phyloP scores from a whole-genome alignment of 2,329 filamentous ascomycete genomes.

The Cordyceps cateniannulata region DNA sequence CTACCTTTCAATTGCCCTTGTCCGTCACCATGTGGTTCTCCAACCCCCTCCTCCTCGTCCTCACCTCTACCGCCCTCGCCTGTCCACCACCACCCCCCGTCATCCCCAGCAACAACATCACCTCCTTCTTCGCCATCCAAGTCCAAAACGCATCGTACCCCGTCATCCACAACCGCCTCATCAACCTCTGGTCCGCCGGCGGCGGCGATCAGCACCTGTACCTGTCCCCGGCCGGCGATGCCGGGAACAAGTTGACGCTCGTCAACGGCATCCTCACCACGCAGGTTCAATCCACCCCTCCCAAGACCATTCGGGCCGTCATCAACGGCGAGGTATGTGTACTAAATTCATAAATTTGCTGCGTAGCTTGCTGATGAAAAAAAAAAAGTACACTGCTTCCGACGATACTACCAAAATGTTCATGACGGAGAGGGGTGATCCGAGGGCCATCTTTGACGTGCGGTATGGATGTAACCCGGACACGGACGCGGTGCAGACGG shows the following conservation, averaged over 20 bases:
- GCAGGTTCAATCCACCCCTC: slow-evolving; percentile 15
- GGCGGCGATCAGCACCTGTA: slow-evolving; percentile 36
- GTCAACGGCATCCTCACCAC: slow-evolving; percentile 30
- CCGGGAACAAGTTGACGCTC: slow-evolving; percentile 30
- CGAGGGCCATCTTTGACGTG: slow-evolving; percentile 34
- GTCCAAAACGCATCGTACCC: slow-evolving; percentile 31
- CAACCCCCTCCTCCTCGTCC: slow-evolving; percentile 18
- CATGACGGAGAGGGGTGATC: slow-evolving; percentile 38
- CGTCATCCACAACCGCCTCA: slow-evolving; percentile 29
- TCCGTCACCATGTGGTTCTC: neutral
- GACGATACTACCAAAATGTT: slow-evolving; percentile 43
- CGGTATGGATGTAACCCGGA: slow-evolving; percentile 35
- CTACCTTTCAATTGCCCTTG: too few species aligned
- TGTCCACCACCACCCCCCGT: slow-evolving; percentile 24
- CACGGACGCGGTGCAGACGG: slow-evolving; percentile 32
- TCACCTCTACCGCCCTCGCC: slow-evolving; percentile 15
- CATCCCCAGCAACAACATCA: slow-evolving; percentile 26
- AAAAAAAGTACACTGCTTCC: slow-evolving; percentile 29
- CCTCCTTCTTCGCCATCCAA: slow-evolving; percentile 28
- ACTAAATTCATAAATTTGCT: too few species aligned
- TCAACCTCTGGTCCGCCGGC: slow-evolving; percentile 30
- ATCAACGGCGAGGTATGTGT: slow-evolving; percentile 42
- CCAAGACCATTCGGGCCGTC: slow-evolving; percentile 27
- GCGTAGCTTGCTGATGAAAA: neutral
- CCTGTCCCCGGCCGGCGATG: slow-evolving; percentile 30